Percentiles rank a stretch among this genome's conserved stretches.
These are phyloP conservation scores for Xylaria sp. DNA, from an alignment of 2,329 filamentous ascomycete genomes.

Conservation along the genomic window DNA sequence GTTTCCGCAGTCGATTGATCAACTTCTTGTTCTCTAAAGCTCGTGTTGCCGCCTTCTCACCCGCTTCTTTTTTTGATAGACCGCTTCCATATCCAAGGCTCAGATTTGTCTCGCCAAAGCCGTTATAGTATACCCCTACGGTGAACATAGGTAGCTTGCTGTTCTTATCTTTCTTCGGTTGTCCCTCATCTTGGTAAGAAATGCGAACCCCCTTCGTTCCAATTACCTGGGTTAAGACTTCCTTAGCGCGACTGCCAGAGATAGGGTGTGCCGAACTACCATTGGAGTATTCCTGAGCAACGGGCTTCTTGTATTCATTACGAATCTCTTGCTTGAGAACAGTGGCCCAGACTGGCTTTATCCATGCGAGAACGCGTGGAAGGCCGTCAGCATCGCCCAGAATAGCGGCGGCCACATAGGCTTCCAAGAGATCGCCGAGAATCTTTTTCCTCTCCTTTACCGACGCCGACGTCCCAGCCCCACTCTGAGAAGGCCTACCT, in stretches of 20 bases:
- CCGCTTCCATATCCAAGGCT: conserved; percentile 72
- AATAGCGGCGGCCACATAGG: conserved; percentile 84
- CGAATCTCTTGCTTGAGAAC: conserved; percentile 68
- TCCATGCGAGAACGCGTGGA: conserved; percentile 72
- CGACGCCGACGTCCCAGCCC: conserved; percentile 54
- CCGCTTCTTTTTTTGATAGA: conserved; percentile 75
- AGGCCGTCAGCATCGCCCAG: conserved; percentile 75
- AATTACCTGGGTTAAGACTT: conserved; percentile 62
- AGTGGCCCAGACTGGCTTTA: conserved; percentile 78
- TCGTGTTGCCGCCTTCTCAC: conserved; percentile 70
- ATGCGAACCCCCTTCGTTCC: conserved; percentile 68
- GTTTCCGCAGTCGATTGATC: conserved; percentile 61
- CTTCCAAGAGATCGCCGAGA: conserved; percentile 88
- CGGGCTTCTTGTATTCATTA: conserved; percentile 48
- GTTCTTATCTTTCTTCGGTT: conserved; percentile 65
- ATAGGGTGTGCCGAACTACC: conserved; percentile 28
- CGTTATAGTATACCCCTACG: conserved; percentile 73
- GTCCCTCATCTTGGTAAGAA: conserved; percentile 68
- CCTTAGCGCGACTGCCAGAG: conserved; percentile 60
- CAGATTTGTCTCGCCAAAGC: conserved; percentile 73
- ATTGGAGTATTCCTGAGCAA: conserved; percentile 36
- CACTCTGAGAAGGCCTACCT: conserved; percentile 42
- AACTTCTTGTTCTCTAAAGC: conserved; percentile 75
- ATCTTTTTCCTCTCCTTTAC: conserved; percentile 74
- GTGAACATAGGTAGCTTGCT: conserved; percentile 69